These are phyloP conservation scores for Orbilia blumenaviensis DNA, from an alignment of 2,329 filamentous ascomycete genomes.

Conservation along the genomic window DNA sequence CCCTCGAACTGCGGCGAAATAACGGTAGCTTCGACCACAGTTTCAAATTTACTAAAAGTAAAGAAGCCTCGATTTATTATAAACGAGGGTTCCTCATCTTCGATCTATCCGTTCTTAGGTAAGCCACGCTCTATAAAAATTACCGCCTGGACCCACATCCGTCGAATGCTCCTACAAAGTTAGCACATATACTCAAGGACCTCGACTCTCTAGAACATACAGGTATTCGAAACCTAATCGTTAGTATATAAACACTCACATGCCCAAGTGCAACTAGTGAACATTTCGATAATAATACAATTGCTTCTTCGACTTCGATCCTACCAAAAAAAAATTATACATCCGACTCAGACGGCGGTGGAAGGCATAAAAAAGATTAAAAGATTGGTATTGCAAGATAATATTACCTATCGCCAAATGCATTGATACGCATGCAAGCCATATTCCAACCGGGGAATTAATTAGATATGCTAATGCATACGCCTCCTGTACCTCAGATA, in stretches of 20 bases:
- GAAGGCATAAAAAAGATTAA: background rate
- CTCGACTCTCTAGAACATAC: background rate
- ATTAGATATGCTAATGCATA: background rate
- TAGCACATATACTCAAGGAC: background rate
- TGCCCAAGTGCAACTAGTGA: background rate
- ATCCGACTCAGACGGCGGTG: background rate
- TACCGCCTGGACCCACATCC: background rate
- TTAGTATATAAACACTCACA: background rate
- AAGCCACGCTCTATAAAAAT: background rate
- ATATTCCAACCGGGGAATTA: background rate
- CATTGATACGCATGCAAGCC: background rate
- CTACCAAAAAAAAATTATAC: background rate
- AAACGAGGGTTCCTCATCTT: background rate
- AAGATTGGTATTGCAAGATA: too few species aligned
- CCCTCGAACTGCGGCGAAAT: background rate
- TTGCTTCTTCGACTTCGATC: slow-evolving; percentile 1
- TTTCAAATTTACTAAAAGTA: background rate
- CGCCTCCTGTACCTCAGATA: background rate
- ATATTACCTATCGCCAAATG: background rate
- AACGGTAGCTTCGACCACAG: background rate
- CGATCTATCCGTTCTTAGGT: background rate
- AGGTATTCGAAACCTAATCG: background rate
- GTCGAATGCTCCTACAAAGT: slow-evolving; percentile 5
- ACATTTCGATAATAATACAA: background rate
- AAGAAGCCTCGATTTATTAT: background rate